These are phyloP conservation scores for Trametes elegans DNA, from an alignment of 768 basidiomycete genomes.

Conservation along the genomic window DNA sequence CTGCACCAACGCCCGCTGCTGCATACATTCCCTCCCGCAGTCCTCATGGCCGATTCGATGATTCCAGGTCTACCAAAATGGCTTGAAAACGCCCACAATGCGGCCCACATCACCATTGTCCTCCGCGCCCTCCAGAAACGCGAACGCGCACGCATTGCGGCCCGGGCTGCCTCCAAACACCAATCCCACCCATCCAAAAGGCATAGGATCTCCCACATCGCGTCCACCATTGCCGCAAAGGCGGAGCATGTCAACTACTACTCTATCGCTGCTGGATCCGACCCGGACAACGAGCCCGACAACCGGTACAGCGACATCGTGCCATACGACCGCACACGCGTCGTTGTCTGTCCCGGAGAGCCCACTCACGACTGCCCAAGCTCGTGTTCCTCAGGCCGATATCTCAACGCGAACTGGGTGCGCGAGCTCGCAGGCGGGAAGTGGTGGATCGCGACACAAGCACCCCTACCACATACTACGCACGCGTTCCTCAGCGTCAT, in stretches of 20 bases:
- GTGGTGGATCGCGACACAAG: constrained; percentile 87
- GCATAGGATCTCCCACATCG: constrained; percentile 20
- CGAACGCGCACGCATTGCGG: constrained; percentile 34
- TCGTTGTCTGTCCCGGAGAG: constrained; percentile 41
- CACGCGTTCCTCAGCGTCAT: constrained; percentile 78
- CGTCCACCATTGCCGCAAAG: constrained; percentile 21
- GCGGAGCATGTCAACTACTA: constrained; percentile 44
- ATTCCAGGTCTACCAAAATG: constrained; percentile 21
- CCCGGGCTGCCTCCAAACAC: constrained; percentile 30
- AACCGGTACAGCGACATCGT: constrained; percentile 76
- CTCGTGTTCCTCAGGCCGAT: constrained; percentile 38
- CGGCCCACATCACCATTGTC: constrained; percentile 30
- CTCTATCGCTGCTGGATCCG: constrained; percentile 49
- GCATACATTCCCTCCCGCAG: background rate
- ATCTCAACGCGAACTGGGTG: constrained; percentile 89
- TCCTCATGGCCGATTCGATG: constrained; percentile 2
- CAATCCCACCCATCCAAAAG: constrained; percentile 22
- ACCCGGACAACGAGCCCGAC: constrained; percentile 39
- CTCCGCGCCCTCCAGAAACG: constrained; percentile 38
- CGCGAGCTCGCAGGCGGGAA: constrained; percentile 66
- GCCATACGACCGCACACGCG: constrained; percentile 82
- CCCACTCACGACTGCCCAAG: constrained; percentile 10
- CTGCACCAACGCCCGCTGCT: background rate
- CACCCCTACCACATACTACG: constrained; percentile 65
- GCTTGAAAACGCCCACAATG: constrained; percentile 27